Base-by-base conservation (phyloP, 2,329 filamentous ascomycete species). In the Plectosphaerella cucumerina region DNA sequence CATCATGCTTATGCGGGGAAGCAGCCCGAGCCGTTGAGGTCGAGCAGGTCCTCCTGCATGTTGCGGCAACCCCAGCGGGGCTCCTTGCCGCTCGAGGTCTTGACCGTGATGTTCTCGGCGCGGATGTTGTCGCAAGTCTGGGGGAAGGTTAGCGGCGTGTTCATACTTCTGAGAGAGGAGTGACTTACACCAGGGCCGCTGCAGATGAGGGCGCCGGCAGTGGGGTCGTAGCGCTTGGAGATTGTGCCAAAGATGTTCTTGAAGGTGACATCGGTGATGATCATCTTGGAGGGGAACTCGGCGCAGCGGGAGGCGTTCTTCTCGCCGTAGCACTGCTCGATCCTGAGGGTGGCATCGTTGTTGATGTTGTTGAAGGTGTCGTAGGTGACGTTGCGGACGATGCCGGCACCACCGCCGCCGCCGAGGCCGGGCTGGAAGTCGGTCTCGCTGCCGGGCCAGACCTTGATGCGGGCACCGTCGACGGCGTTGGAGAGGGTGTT, bases 401-500 rank as follows among this genome's bases (percentile, higher is more conserved):
- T 65, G 23, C 81, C 57, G 5, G 50, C 50, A 17, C 82, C 82
- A n/a, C 81, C 81, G 23, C 82, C 82, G n/a, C 81, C 81, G 64
- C 83, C 78, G 0, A 84, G 72, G 50, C 83, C 77, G 17, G 74
- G 78, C 10, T 76, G 80, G 10, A 84, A 66, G 0, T 73, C 76
- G 2, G 78, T 73, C 2, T 56, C 52, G 14, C 70, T 58, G 33
- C 79, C 79, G 0, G 82, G 81, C 82, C 82, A 85, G 56, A 83
- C 85, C 65, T 89, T 89, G 69, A 90, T 88, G 51, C 86, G 81
- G 0, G 85, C 86, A 23, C 82, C 85, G 55, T 87, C 81, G 50
- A 78, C 71, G 1, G 80, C 78, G 57, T 85, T 81, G 49, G 73
- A 72, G 75, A 84, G 79, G 33, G 74, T 76, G 43, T 76, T 70